Evolutionary conservation across 805 yeast genomes (phyloP).

Genomic region (Cephaloascus fragrans): DNA sequence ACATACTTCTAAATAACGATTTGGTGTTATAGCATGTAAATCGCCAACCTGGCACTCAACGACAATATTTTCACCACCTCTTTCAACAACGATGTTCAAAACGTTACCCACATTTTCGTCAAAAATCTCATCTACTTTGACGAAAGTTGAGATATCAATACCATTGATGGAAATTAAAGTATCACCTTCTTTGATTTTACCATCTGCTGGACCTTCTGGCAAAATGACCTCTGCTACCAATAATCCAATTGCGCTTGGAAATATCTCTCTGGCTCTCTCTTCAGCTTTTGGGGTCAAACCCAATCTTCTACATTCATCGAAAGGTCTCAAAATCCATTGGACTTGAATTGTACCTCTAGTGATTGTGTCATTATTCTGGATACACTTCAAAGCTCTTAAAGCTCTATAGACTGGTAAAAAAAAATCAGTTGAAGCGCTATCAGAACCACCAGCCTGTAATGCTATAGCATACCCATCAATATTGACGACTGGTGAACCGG

Average conservation of each 20-base stretch:
- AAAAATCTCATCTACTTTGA: slow-evolving; percentile 73
- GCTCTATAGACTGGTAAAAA: slow-evolving; percentile 83
- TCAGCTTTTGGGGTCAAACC: slow-evolving; percentile 76
- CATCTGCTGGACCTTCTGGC: slow-evolving; percentile 81
- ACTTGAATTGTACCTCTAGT: slow-evolving; percentile 90
- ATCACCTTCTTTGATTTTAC: slow-evolving; percentile 74
- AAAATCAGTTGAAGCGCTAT: slow-evolving; percentile 89
- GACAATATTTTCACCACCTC: slow-evolving; percentile 57
- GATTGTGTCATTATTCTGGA: slow-evolving; percentile 49
- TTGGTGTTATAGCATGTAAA: slow-evolving; percentile 76
- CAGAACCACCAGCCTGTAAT: slow-evolving; percentile 87
- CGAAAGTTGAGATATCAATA: slow-evolving; percentile 53
- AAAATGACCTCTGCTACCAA: slow-evolving; percentile 74
- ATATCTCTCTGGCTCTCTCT: slow-evolving; percentile 50
- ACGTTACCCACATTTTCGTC: slow-evolving; percentile 59
- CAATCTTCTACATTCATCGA: slow-evolving; percentile 80
- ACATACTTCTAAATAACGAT: slow-evolving; percentile 67
- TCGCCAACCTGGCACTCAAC: slow-evolving; percentile 56
- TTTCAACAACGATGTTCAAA: slow-evolving; percentile 50
- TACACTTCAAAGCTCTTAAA: slow-evolving; percentile 66
- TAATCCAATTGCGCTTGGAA: slow-evolving; percentile 71
- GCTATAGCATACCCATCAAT: slow-evolving; percentile 84
- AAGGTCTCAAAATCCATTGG: slow-evolving; percentile 81
- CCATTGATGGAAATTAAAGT: slow-evolving; percentile 67
- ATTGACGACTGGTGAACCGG: slow-evolving; percentile 94